These are phyloP conservation scores for Periconia macrospinosa DNA, from an alignment of 2,329 filamentous ascomycete genomes.

Conservation along the genomic window DNA sequence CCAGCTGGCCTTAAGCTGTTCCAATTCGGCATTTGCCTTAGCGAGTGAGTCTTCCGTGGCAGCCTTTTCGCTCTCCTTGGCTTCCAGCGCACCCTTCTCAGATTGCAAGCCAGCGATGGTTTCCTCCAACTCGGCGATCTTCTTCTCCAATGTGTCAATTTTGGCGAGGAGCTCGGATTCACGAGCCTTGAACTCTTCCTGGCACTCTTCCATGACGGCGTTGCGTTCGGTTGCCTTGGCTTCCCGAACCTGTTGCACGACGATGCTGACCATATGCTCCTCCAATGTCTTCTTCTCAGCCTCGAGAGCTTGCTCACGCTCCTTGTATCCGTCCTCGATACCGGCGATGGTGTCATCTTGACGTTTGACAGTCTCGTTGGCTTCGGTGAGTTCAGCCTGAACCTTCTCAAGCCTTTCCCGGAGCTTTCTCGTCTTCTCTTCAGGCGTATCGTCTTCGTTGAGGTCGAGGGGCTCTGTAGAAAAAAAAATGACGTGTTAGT, in stretches of 20 bases:
- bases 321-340: slow-evolving; percentile 37
- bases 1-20: slow-evolving; percentile 19
- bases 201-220: slow-evolving; percentile 38
- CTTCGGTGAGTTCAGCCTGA: slow-evolving; percentile 37
- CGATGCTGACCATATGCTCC: slow-evolving; percentile 46
- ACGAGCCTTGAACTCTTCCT: slow-evolving; percentile 32
- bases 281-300: slow-evolving; percentile 44
- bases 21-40: slow-evolving; percentile 23
- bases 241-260: slow-evolving; percentile 45
- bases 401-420: slow-evolving; percentile 32
- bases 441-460: slow-evolving; percentile 28
- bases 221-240: slow-evolving; percentile 42
- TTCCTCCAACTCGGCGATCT: slow-evolving; percentile 33
- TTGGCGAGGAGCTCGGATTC: slow-evolving; percentile 29
- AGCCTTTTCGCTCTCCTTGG: slow-evolving; percentile 30
- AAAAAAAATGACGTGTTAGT: slow-evolving; percentile 9
- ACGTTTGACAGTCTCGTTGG: slow-evolving; percentile 32
- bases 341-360: slow-evolving; percentile 18
- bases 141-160: slow-evolving; percentile 29
- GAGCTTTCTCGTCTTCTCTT: slow-evolving; percentile 36
- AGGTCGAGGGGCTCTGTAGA: slow-evolving; percentile 28
- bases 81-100: slow-evolving; percentile 16
- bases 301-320: slow-evolving; percentile 31
- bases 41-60: slow-evolving; percentile 17
- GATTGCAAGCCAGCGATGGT: slow-evolving; percentile 20